Base-by-base conservation (phyloP, 2,329 filamentous ascomycete genomes). In the Colletotrichum sp. region DNA sequence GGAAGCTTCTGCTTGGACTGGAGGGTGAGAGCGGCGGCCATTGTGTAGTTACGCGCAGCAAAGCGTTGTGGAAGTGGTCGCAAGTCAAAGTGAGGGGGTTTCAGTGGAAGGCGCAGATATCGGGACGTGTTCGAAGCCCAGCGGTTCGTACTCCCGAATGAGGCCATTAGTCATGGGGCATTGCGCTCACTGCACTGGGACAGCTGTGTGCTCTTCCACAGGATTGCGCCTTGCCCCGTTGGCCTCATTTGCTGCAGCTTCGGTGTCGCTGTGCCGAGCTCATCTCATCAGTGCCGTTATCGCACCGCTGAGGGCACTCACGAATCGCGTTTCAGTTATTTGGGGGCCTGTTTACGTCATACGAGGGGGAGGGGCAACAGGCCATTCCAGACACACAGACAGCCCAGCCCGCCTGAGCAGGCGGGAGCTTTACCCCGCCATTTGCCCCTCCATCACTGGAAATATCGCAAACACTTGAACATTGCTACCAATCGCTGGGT, bases 1-100 rank as follows among this genome's bases (percentile, higher is more conserved):
- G 88, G 89, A 72, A 92, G 86, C 85, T 90, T 91, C 79, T 87
- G 78, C 18, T 85, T 87, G 8, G 89, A 90, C 62, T 86, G 81
- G 74, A 91, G 82, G 13, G 79, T 86, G 73, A 90, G 84, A 7
- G 70, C 32, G 36, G 86, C 80, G 5, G 89, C 82, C 89, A 91
- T 91, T 65, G 6, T 75, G 62, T 28, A 12, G 9, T 36, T 34
- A 3, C 5, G 10, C 59, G 55, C 24, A 8, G 55, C 6, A 16
- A n/a, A 8, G 9, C 18, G 59, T 44, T 10, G 30, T 32, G 30
- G 30, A n/a, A 55, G 8, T 9, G 28, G 24, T 15, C 18, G 57
- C 5, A n/a, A 28, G 22, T 39, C 24, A n/a, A 60, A 55, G 10
- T 15, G 64, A 36, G n/a, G 44, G 32, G 26, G 18, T 32, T 34